Percentiles rank a stretch among this genome's conserved stretches.
Evolutionary conservation across 2,329 filamentous ascomycete genomes (phyloP).

Genomic region (Nemania diffusa): DNA sequence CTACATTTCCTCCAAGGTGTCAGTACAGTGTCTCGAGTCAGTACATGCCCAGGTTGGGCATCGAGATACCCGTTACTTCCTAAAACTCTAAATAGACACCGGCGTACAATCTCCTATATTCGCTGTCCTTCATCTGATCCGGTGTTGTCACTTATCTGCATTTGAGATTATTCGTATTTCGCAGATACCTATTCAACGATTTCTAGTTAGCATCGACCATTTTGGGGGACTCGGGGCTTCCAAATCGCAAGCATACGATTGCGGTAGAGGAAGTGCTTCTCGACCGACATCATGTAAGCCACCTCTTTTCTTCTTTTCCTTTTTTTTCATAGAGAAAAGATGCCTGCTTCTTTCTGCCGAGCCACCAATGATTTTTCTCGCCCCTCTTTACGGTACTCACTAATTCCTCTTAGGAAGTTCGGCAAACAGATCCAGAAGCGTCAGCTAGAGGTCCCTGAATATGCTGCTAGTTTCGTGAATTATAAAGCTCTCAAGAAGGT

Average conservation of each 20-base stretch:
- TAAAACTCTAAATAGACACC: slow-evolving; percentile 35
- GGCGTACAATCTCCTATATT: slow-evolving; percentile 32
- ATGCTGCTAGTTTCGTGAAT: slow-evolving; percentile 98
- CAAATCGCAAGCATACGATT: slow-evolving; percentile 3
- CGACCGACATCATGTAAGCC: slow-evolving; percentile 48
- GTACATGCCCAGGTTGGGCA: slow-evolving; percentile 33
- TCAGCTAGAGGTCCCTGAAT: slow-evolving; percentile 98
- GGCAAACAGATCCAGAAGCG: slow-evolving; percentile 99
- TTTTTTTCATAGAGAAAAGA: neutral
- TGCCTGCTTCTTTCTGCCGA: slow-evolving; percentile 18
- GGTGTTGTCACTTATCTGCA: slow-evolving; percentile 35
- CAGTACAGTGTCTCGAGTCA: slow-evolving; percentile 18
- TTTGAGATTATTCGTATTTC: slow-evolving; percentile 36
- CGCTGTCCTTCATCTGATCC: slow-evolving; percentile 19
- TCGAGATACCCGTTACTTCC: slow-evolving; percentile 17
- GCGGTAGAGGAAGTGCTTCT: slow-evolving; percentile 15
- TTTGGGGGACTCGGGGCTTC: neutral
- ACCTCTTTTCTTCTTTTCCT: neutral
- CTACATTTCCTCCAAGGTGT: slow-evolving; percentile 4
- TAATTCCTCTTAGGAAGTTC: slow-evolving; percentile 82
- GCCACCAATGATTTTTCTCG: neutral
- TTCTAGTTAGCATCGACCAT: neutral
- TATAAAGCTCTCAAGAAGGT: slow-evolving; percentile 99
- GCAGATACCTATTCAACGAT: slow-evolving; percentile 27
- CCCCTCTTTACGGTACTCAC: neutral